phyloP scores from a whole-genome alignment of 129 eudicot genomes.

The Flaveria brownii region DNA sequence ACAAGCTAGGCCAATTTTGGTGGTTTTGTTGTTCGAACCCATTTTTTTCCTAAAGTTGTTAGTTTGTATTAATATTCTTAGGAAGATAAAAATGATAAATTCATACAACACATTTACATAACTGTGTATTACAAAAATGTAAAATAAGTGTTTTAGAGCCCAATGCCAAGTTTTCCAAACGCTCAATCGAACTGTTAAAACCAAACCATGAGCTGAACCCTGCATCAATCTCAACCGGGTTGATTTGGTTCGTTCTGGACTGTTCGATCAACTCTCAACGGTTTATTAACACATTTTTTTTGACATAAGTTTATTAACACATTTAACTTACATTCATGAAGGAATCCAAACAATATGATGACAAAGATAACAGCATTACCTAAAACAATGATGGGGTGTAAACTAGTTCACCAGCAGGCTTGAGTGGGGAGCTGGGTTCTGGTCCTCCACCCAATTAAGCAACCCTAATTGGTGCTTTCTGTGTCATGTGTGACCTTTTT shows the following conservation, averaged over 20 bases:
- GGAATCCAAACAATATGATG: background rate
- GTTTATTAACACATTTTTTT: background rate
- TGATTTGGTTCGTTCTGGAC: background rate
- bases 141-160: too few species aligned
- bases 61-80: background rate
- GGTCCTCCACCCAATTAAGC: conserved; percentile 9
- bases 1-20: background rate
- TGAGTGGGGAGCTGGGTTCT: conserved; percentile 1
- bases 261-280: background rate
- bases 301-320: background rate
- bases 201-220: background rate
- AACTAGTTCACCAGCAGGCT: background rate
- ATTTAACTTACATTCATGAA: background rate
- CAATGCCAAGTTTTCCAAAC: background rate
- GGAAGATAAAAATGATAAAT: background rate
- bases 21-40: background rate
- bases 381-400: conserved; percentile 2
- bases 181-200: background rate
- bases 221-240: background rate
- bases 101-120: background rate
- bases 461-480: background rate
- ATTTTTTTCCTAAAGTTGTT: background rate
- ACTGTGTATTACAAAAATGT: too few species aligned
- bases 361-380: background rate
- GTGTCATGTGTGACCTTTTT: background rate